Conservation (phyloP, 179 eudicot species). For the Nepenthes alata region DNA sequence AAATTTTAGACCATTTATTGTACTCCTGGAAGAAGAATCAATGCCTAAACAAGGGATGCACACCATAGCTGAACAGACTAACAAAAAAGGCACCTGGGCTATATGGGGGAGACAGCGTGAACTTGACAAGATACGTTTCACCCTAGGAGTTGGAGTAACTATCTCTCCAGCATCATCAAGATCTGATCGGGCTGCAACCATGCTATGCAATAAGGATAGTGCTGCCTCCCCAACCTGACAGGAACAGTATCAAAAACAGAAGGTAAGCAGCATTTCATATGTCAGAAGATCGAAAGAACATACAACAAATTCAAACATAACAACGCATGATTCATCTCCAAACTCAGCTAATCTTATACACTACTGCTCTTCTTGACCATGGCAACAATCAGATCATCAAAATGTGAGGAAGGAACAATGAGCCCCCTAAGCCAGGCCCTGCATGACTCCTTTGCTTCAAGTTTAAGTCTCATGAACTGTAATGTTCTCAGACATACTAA, state of each 20-base stretch:
- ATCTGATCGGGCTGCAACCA: constrained; percentile 97
- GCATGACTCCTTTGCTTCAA: no score
- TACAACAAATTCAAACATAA: neutral
- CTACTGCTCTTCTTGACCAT: no score
- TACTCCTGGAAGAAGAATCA: neutral
- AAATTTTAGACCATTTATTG: neutral
- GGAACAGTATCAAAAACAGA: neutral
- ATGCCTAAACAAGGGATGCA: neutral
- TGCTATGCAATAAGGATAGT: constrained; percentile 78
- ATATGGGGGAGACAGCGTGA: constrained; percentile 96
- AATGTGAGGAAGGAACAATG: no score
- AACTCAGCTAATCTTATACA: no score
- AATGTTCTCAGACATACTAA: no score
- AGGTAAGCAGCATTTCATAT: no score
- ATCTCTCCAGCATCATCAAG: constrained; percentile 99
- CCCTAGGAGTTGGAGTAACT: constrained; percentile 97
- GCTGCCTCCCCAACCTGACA: constrained; percentile 86
- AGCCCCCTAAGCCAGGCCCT: no score
- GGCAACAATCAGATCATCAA: no score
- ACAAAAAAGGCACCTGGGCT: constrained; percentile 52
- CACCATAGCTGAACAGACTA: neutral
- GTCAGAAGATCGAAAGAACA: neutral
- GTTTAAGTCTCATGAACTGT: no score
- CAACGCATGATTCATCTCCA: no score
- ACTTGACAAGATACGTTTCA: constrained; percentile 88